Evolutionary conservation across 2,329 filamentous ascomycete species (phyloP).

Genomic region (Neofusicoccum sp.): DNA sequence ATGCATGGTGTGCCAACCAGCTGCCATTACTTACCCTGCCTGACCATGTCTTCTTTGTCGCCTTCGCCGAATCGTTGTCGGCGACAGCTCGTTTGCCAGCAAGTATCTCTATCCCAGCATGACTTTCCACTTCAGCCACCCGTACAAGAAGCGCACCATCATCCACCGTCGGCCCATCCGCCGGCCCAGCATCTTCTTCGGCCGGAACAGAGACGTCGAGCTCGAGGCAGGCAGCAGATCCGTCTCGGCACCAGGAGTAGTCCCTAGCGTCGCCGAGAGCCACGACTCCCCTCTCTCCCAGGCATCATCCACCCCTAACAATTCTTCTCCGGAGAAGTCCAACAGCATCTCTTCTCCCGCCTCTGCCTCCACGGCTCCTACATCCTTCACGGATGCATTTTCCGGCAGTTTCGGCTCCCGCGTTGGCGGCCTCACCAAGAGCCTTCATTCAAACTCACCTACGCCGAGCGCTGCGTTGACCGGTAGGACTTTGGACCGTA

Average conservation of each 20-base stretch:
- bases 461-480: neutral
- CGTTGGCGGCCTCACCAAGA: neutral
- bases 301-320: neutral
- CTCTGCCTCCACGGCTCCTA: slow-evolving; percentile 16
- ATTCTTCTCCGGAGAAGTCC: slow-evolving; percentile 8
- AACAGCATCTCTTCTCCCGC: slow-evolving; percentile 5
- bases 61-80: neutral
- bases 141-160: slow-evolving; percentile 18
- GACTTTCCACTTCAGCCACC: slow-evolving; percentile 14
- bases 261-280: neutral
- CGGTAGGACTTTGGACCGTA: neutral
- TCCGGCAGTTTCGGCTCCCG: neutral
- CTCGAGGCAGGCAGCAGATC: neutral
- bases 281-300: neutral
- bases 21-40: neutral
- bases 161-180: slow-evolving; percentile 10
- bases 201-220: neutral
- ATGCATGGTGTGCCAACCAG: too few relatives aligned
- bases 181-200: slow-evolving; percentile 13
- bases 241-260: neutral
- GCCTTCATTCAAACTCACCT: slow-evolving; percentile 1
- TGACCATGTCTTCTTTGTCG: neutral
- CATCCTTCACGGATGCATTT: neutral
- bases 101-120: slow-evolving; percentile 15
- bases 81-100: neutral